phyloP scores from a whole-genome alignment of 805 yeast species.

The Candida verbasci region DNA sequence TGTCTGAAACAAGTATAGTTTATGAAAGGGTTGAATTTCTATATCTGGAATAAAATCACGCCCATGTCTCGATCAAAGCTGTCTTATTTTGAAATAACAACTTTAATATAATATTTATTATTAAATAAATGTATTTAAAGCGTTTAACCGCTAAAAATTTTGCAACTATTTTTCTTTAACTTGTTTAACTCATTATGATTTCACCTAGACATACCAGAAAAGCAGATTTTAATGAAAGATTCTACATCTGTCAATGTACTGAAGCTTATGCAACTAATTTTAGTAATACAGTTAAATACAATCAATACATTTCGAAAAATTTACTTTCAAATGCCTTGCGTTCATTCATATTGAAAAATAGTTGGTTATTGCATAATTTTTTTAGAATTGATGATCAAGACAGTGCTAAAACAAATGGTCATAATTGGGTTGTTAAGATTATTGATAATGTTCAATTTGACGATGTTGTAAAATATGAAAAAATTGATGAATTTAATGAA shows the following conservation, averaged over 20 bases:
- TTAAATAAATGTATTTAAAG: too few species aligned
- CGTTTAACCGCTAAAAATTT: not conserved
- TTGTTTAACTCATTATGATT: constrained; percentile 5
- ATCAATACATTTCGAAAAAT: constrained; percentile 6
- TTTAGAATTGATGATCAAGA: constrained; percentile 10
- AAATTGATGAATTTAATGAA: constrained; percentile 12
- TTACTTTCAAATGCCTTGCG: constrained; percentile 14
- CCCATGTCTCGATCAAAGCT: too few species aligned
- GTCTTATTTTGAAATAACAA: too few species aligned
- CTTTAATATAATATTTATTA: too few species aligned
- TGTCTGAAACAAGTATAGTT: too few species aligned
- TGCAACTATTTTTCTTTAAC: not conserved
- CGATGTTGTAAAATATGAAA: constrained; percentile 13
- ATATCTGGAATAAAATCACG: too few species aligned
- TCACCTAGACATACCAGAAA: constrained; percentile 7
- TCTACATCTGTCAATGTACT: constrained; percentile 17
- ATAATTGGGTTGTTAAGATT: constrained; percentile 13
- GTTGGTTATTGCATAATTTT: constrained; percentile 16
- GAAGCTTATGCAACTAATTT: constrained; percentile 17
- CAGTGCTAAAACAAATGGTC: constrained; percentile 6
- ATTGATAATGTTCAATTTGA: constrained; percentile 13
- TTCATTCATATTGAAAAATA: constrained; percentile 11
- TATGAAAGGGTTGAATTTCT: too few species aligned
- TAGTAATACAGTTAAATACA: constrained; percentile 17
- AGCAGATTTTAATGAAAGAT: constrained; percentile 20